These are phyloP conservation scores for Abortiporus biennis DNA, from an alignment of 1,284 basidiomycete genomes.

Conservation along the genomic window DNA sequence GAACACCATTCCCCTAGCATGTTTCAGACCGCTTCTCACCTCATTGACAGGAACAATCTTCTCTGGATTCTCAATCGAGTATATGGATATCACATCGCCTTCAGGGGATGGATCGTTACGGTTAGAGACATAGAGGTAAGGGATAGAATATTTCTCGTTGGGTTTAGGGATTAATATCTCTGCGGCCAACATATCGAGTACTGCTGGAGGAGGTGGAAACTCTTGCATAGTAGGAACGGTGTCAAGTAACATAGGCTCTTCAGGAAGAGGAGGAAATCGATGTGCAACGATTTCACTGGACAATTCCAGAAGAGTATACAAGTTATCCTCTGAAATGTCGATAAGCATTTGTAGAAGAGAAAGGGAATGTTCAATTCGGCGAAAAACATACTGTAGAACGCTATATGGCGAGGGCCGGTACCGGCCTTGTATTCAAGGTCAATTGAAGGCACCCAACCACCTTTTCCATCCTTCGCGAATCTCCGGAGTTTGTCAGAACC, in stretches of 20 bases:
- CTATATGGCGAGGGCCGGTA: conserved; percentile 64
- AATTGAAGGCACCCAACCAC: conserved; percentile 39
- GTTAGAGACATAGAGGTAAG: conserved; percentile 67
- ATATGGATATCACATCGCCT: conserved; percentile 63
- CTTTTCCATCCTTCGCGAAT: conserved; percentile 35
- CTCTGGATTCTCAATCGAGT: conserved; percentile 21
- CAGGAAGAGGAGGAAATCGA: conserved; percentile 34
- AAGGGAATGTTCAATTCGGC: not conserved
- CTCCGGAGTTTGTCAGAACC: conserved; percentile 63
- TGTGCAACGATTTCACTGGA: conserved; percentile 50
- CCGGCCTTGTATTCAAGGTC: conserved; percentile 44
- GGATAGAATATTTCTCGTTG: conserved; percentile 37
- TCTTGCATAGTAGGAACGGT: conserved; percentile 39
- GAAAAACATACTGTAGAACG: conserved; percentile 45
- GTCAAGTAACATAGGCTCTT: conserved; percentile 34
- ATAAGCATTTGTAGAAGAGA: not conserved
- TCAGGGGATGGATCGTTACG: conserved; percentile 47
- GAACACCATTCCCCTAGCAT: conserved; percentile 30
- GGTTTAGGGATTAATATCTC: conserved; percentile 51
- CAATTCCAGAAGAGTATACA: conserved; percentile 67
- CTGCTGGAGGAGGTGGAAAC: conserved; percentile 33
- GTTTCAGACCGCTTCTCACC: conserved; percentile 29
- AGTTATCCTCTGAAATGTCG: conserved; percentile 24
- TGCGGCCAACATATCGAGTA: conserved; percentile 29
- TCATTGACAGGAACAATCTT: conserved; percentile 25